phyloP scores from a whole-genome alignment of 495 filamentous ascomycete genomes.

The Terfezia claveryi region DNA sequence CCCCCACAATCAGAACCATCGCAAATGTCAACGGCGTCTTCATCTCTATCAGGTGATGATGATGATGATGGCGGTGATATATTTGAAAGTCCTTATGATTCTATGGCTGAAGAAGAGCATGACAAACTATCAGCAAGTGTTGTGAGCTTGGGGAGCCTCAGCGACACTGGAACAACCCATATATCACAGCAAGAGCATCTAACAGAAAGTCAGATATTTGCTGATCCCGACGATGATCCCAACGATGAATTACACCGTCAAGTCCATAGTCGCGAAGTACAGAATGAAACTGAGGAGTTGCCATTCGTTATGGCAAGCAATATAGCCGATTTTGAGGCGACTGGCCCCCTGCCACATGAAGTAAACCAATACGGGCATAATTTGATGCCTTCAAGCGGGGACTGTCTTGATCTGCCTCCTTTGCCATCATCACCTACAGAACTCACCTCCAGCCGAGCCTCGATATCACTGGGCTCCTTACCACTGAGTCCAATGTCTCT shows the following conservation, averaged over 20 bases:
- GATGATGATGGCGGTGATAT: conserved; percentile 9
- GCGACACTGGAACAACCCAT: neutral
- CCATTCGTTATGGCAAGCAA: neutral
- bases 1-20: neutral
- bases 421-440: neutral
- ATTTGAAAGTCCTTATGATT: conserved; percentile 4
- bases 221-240: neutral
- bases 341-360: too few species aligned
- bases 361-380: too few species aligned
- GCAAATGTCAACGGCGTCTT: too few species aligned
- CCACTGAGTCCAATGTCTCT: too few species aligned
- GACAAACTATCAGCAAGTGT: neutral
- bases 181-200: neutral
- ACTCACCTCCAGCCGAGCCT: neutral
- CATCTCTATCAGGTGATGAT: conserved; percentile 1
- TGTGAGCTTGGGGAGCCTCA: neutral
- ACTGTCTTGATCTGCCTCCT: neutral
- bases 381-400: neutral
- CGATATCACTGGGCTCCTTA: too few species aligned
- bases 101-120: neutral
- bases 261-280: neutral
- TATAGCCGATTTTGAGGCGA: neutral
- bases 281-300: neutral
- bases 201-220: neutral
- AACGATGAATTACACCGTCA: neutral